These are phyloP conservation scores for Heliamphora exappendiculata DNA, from an alignment of 148 eudicot species.

Conservation along the genomic window DNA sequence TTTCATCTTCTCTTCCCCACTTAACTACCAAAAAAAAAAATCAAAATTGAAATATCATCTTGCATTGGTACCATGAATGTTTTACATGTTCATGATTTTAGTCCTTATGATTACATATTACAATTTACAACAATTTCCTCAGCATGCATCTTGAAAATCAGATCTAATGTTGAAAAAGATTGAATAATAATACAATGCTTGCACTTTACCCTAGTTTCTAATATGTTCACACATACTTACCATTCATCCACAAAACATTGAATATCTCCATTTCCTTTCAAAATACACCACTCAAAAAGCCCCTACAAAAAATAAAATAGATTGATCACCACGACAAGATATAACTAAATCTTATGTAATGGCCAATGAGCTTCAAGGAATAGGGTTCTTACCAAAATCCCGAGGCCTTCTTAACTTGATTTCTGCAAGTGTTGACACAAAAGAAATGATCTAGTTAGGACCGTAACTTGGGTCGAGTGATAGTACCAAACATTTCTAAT, in stretches of 20 bases:
- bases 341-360: neutral
- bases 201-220: neutral
- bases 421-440: constrained; percentile 31
- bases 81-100: neutral
- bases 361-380: neutral
- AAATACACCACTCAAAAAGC: constrained; percentile 47
- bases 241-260: neutral
- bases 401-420: constrained; percentile 33
- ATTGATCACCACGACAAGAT: constrained; percentile 8
- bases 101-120: too few relatives aligned
- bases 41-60: neutral
- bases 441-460: constrained; percentile 1
- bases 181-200: neutral
- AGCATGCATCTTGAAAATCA: neutral
- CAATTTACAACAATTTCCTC: neutral
- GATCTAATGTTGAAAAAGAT: neutral
- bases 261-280: neutral
- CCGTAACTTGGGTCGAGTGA: neutral
- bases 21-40: too few relatives aligned
- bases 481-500: neutral
- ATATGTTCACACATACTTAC: neutral
- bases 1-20: too few relatives aligned
- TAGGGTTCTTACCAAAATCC: constrained; percentile 62
- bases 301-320: constrained; percentile 34
- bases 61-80: neutral